Conservation (phyloP, 1,139 yeast species). For the Kluyveromyces marxianus region DNA sequence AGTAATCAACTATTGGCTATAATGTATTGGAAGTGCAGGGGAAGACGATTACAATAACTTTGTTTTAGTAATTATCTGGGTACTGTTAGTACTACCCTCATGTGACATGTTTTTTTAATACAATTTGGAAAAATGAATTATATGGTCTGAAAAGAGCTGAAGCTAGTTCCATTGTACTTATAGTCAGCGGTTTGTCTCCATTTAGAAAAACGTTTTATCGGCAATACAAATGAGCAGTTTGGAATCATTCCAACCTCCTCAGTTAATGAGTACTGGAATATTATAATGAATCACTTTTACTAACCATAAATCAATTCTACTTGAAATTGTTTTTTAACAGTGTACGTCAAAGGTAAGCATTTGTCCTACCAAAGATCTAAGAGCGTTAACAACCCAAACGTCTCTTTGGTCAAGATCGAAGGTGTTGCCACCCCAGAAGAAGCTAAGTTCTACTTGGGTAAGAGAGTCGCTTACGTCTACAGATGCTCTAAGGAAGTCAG, state of each 20-base stretch:
- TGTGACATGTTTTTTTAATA: no score
- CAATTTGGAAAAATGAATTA: no score
- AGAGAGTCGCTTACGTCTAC: constrained; percentile 99
- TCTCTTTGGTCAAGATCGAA: constrained; percentile 93
- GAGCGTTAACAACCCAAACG: constrained; percentile 97
- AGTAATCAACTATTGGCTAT: not conserved
- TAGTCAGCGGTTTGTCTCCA: no score
- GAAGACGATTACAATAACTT: no score
- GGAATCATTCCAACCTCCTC: no score
- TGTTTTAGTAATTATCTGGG: no score
- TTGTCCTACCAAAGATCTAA: constrained; percentile 99
- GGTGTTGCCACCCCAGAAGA: constrained; percentile 89
- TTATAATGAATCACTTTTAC: not conserved
- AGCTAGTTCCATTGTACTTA: no score
- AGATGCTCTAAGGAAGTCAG: constrained; percentile 96
- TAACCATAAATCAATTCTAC: not conserved
- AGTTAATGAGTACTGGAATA: no score
- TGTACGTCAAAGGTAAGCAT: constrained; percentile 99
- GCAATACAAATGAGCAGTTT: not conserved
- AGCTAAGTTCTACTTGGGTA: constrained; percentile 98
- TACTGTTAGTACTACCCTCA: no score
- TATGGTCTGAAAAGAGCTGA: no score
- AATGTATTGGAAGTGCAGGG: not conserved
- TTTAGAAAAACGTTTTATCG: not conserved
- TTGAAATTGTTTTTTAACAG: constrained; percentile 36